A percentile compares a stretch with the other conserved stretches of the same genome.
These are phyloP conservation scores for Poa pratensis DNA, from an alignment of 176 grass and related monocot genomes.

Conservation along the genomic window DNA sequence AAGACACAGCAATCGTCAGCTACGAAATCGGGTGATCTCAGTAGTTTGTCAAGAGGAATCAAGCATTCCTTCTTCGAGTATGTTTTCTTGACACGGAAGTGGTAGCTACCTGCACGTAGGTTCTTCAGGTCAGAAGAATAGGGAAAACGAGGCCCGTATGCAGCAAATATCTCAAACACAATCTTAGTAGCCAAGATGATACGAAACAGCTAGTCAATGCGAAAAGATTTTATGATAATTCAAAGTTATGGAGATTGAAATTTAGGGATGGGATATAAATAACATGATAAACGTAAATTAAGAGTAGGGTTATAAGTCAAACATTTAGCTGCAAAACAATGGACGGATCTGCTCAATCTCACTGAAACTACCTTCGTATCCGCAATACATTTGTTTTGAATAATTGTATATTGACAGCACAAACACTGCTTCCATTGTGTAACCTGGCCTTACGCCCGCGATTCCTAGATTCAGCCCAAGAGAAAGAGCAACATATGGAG, in stretches of 20 bases:
- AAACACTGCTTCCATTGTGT: neutral
- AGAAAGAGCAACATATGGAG: constrained; percentile 15
- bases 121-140: neutral
- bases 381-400: constrained; percentile 7
- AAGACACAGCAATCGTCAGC: constrained; percentile 43
- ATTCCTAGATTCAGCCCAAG: neutral
- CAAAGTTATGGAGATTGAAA: too few species aligned
- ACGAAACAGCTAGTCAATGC: neutral
- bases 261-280: neutral
- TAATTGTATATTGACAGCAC: constrained; percentile 41
- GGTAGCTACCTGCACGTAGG: neutral
- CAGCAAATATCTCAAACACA: neutral
- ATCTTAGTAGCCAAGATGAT: neutral
- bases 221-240: too few species aligned
- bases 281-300: neutral
- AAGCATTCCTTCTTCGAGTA: constrained; percentile 2
- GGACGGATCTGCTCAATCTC: neutral
- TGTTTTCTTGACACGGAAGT: neutral
- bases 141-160: neutral
- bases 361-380: neutral
- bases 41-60: constrained; percentile 28
- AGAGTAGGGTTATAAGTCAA: neutral
- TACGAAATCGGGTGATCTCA: constrained; percentile 31
- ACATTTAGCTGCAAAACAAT: neutral
- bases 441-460: neutral